Conservation (phyloP, 2,329 filamentous ascomycete genomes). For the Hymenoscyphus infarciens region DNA sequence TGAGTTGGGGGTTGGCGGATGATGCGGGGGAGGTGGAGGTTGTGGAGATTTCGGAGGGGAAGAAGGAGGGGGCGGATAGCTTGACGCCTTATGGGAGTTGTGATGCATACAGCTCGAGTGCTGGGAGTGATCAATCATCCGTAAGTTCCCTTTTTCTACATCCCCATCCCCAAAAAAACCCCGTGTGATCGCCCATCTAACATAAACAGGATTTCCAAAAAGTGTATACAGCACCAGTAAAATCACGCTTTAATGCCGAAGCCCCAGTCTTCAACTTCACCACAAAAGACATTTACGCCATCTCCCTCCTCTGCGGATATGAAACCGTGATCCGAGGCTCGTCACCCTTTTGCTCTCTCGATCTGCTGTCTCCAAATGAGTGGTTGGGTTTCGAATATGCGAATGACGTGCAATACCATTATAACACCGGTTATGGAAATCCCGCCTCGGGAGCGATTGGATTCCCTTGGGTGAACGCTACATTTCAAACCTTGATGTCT, state of each 20-base stretch:
- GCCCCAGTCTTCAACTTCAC: conserved; percentile 52
- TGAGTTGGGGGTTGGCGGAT: conserved; percentile 45
- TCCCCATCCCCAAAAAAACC: too few relatives aligned
- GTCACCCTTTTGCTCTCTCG: conserved; percentile 45
- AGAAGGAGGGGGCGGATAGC: conserved; percentile 48
- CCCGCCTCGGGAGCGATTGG: conserved; percentile 44
- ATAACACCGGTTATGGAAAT: conserved; percentile 52
- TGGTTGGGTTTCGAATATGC: conserved; percentile 49
- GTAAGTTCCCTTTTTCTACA: conserved; percentile 22
- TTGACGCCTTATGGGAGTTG: conserved; percentile 53
- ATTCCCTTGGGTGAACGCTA: conserved; percentile 51
- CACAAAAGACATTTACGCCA: conserved; percentile 46
- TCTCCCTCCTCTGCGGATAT: conserved; percentile 49
- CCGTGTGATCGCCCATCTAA: background rate
- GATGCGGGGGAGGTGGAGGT: conserved; percentile 42
- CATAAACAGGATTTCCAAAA: conserved; percentile 37
- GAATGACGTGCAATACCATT: conserved; percentile 47
- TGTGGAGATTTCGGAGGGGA: conserved; percentile 44
- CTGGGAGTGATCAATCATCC: conserved; percentile 44
- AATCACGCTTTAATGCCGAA: conserved; percentile 43
- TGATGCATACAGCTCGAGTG: conserved; percentile 47
- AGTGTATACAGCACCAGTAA: conserved; percentile 47
- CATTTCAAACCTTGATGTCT: conserved; percentile 38
- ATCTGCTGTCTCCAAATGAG: conserved; percentile 43
- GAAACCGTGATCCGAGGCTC: conserved; percentile 47